These are phyloP conservation scores for Gigaspora rosea DNA, from an alignment of 192 early-diverging fungal species.

Conservation along the genomic window DNA sequence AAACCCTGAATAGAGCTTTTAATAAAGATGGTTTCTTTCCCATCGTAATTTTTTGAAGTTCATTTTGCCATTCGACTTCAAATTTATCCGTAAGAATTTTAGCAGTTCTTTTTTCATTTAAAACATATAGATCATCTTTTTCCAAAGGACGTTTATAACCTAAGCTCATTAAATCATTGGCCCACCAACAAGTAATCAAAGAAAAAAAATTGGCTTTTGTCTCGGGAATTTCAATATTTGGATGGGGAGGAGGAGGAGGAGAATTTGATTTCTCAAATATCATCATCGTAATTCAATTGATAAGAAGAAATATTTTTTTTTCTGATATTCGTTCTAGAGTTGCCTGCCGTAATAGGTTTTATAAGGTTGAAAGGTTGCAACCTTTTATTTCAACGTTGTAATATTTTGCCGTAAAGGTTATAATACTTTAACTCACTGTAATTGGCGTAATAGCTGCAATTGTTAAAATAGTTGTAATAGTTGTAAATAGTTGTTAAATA, in stretches of 20 bases:
- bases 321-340: too few species aligned
- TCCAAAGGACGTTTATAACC: conserved; percentile 68
- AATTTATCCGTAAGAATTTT: conserved; percentile 35
- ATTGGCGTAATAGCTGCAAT: too few species aligned
- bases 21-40: conserved; percentile 41
- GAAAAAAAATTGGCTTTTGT: conserved; percentile 57
- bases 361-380: too few species aligned
- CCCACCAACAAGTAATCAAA: conserved; percentile 61
- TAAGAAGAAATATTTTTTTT: too few species aligned
- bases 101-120: conserved; percentile 41
- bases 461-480: too few species aligned
- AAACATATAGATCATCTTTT: conserved; percentile 60
- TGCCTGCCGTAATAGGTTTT: too few species aligned
- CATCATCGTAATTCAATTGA: too few species aligned
- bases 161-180: conserved; percentile 62
- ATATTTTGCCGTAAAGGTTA: too few species aligned
- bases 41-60: conserved; percentile 18
- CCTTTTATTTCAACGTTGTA: too few species aligned
- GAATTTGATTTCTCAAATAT: background rate
- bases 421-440: too few species aligned
- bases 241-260: background rate
- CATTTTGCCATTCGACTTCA: conserved; percentile 37
- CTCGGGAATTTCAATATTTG: conserved; percentile 44
- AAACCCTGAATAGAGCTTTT: conserved; percentile 44
- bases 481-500: too few species aligned